Conservation (phyloP, 768 basidiomycete genomes). For the Psilocybe tampanensis region DNA sequence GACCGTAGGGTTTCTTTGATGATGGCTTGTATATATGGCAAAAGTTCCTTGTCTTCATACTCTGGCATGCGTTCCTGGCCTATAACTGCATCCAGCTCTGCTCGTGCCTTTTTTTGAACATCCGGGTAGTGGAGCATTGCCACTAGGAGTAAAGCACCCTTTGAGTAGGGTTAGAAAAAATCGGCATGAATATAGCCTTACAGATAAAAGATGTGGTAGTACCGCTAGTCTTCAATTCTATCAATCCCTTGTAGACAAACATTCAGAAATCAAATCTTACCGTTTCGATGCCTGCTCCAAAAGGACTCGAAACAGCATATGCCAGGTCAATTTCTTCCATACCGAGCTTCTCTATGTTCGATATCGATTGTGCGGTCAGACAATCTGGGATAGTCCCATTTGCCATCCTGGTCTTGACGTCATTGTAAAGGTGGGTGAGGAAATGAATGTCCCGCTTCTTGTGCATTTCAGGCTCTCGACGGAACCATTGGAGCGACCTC, state of each 20-base stretch:
- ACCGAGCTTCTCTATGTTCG: constrained; percentile 36
- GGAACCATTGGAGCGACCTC: constrained; percentile 45
- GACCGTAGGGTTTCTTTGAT: constrained; percentile 41
- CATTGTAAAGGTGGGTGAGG: constrained; percentile 40
- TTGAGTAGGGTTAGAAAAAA: not conserved
- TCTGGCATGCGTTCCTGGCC: constrained; percentile 40
- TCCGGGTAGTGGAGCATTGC: constrained; percentile 42
- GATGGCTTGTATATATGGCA: constrained; percentile 39
- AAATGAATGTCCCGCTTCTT: constrained; percentile 39
- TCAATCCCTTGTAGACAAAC: not conserved
- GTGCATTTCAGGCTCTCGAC: constrained; percentile 39
- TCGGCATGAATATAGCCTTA: constrained; percentile 19
- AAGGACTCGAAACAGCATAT: constrained; percentile 45
- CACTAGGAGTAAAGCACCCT: constrained; percentile 18
- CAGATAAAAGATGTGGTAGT: constrained; percentile 34
- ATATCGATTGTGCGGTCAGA: constrained; percentile 39
- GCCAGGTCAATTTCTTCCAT: constrained; percentile 46
- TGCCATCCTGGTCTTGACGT: constrained; percentile 44
- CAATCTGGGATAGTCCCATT: constrained; percentile 41
- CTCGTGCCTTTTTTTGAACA: constrained; percentile 41
- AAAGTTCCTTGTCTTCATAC: constrained; percentile 33
- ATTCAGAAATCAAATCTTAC: constrained; percentile 20
- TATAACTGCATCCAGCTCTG: constrained; percentile 39
- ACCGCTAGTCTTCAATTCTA: constrained; percentile 29
- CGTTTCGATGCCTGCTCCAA: constrained; percentile 50